phyloP scores from a whole-genome alignment of 1,284 basidiomycete species.

The Taiwanofungus camphoratus region DNA sequence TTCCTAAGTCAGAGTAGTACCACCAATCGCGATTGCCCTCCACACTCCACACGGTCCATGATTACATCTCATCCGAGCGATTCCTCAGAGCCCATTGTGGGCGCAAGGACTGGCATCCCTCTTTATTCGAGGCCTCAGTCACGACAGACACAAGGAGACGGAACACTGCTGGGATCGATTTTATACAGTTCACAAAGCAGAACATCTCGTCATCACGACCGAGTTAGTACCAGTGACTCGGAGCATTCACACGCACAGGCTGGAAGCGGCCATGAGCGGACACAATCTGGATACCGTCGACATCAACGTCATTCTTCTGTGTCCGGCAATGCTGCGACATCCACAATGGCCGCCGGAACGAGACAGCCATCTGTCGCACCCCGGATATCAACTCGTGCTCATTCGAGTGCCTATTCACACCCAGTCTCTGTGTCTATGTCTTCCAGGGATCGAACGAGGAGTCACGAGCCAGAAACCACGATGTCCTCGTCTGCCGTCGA shows the following conservation, averaged over 20 bases:
- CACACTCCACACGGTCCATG: conserved; percentile 12
- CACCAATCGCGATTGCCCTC: conserved; percentile 8
- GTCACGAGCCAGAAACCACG: not conserved
- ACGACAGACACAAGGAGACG: conserved; percentile 5
- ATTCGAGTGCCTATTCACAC: not conserved
- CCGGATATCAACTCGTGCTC: not conserved
- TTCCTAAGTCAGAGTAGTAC: conserved; percentile 4
- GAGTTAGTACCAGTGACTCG: conserved; percentile 6
- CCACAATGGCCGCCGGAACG: not conserved
- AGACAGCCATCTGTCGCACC: conserved; percentile 1
- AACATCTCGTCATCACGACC: conserved; percentile 6
- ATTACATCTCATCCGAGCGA: conserved; percentile 10
- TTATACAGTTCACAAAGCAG: conserved; percentile 11
- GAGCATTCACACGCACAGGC: conserved; percentile 3
- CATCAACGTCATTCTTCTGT: conserved; percentile 1
- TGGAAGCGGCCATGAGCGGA: not conserved
- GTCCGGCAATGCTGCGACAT: not conserved
- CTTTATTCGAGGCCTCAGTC: conserved; percentile 16
- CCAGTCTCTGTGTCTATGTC: not conserved
- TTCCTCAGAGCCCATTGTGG: conserved; percentile 11
- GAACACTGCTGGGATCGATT: not conserved
- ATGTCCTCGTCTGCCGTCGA: conserved; percentile 1
- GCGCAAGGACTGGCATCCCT: conserved; percentile 16
- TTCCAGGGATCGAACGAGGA: not conserved
- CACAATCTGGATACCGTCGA: conserved; percentile 1